Evolutionary conservation across 2,329 filamentous ascomycete genomes (phyloP).

Genomic region (Paraconiothyrium sp.): DNA sequence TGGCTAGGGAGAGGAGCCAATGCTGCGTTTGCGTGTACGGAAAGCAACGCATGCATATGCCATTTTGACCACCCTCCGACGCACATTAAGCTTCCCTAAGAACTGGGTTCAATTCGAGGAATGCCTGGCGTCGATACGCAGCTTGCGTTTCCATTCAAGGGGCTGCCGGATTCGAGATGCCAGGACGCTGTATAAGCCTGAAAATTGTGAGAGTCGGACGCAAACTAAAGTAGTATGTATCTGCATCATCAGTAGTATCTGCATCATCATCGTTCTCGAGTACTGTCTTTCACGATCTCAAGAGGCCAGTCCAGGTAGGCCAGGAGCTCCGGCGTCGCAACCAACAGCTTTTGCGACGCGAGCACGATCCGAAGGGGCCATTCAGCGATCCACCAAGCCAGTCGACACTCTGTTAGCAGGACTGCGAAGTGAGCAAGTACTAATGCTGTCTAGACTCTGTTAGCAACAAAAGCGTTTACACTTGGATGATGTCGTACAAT

Average conservation of each 20-base stretch:
- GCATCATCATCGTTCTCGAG: constrained; percentile 1
- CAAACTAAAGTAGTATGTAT: too few species aligned
- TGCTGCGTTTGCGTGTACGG: not conserved
- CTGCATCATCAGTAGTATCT: too few species aligned
- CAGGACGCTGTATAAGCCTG: too few species aligned
- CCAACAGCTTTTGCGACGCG: constrained; percentile 34
- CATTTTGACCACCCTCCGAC: not conserved
- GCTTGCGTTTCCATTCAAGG: not conserved
- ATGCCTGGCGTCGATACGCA: not conserved
- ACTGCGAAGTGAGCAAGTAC: constrained; percentile 41
- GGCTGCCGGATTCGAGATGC: not conserved
- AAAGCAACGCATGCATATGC: not conserved
- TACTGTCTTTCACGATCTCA: constrained; percentile 23
- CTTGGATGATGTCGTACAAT: constrained; percentile 13
- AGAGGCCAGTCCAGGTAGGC: constrained; percentile 42
- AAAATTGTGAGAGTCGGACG: not conserved
- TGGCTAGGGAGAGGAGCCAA: not conserved
- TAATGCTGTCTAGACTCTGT: constrained; percentile 25
- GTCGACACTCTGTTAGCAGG: constrained; percentile 31
- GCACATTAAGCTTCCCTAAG: too few species aligned
- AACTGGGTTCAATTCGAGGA: not conserved
- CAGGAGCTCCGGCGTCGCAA: constrained; percentile 36
- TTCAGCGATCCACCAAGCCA: constrained; percentile 40
- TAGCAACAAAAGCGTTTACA: too few species aligned
- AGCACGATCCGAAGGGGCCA: constrained; percentile 41